Percentiles rank a stretch among this genome's conserved stretches.
Conservation (phyloP, 176 grass and related monocot species). For the Zoysia japonica region DNA sequence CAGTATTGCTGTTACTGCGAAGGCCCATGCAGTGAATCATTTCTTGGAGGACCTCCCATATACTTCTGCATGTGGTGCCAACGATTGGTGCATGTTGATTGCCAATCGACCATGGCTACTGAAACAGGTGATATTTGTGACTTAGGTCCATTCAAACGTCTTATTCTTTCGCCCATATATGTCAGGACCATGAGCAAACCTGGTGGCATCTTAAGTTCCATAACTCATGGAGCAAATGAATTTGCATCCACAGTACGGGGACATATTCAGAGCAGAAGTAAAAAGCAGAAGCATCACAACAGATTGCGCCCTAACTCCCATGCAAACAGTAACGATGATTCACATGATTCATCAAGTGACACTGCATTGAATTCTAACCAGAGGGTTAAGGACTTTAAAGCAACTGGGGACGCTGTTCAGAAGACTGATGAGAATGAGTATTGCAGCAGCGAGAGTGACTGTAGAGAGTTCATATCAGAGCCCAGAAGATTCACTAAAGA, state of each 20-base stretch:
- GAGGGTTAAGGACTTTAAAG: constrained; percentile 28
- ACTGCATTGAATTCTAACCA: constrained; percentile 24
- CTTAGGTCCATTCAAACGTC: constrained; percentile 63
- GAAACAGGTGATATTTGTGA: constrained; percentile 70
- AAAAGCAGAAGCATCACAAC: constrained; percentile 49
- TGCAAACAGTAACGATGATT: constrained; percentile 46
- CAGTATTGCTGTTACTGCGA: constrained; percentile 75
- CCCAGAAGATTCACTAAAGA: constrained; percentile 10
- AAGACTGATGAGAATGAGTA: constrained; percentile 35
- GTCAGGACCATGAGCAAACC: constrained; percentile 39
- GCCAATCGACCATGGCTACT: constrained; percentile 55
- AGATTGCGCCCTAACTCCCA: constrained; percentile 42
- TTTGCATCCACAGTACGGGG: constrained; percentile 69
- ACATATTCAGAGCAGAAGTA: constrained; percentile 49
- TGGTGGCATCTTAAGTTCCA: constrained; percentile 62
- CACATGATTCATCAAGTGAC: constrained; percentile 55
- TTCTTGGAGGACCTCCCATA: constrained; percentile 63
- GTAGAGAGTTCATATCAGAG: constrained; percentile 27
- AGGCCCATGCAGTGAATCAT: constrained; percentile 63
- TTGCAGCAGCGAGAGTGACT: constrained; percentile 46
- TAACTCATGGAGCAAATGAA: constrained; percentile 79
- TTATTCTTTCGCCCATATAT: constrained; percentile 69
- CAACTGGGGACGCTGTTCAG: constrained; percentile 37
- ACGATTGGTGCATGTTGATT: constrained; percentile 73
- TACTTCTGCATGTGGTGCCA: constrained; percentile 93